Base-by-base conservation (phyloP, 345 rosid genomes). In the Lumnitzera racemosa region DNA sequence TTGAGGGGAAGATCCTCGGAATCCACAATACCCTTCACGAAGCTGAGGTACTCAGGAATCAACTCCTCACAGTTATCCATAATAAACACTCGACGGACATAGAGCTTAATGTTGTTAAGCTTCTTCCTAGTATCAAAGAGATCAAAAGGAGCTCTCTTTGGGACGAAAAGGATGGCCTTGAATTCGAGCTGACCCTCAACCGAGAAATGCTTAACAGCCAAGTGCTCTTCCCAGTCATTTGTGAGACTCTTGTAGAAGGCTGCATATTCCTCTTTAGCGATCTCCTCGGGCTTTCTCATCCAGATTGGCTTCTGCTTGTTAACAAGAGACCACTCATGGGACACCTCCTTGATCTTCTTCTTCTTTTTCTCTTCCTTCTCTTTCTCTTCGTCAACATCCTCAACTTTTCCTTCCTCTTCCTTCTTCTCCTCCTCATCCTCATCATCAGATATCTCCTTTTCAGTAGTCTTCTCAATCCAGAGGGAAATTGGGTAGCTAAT, bases 181-280 rank as follows among this genome's bases (percentile, higher is more conserved):
- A 66, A 66, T 48, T 66, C 70, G 5, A 66, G 70, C 58, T 66
- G 70, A 6, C 70, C 70, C 64, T 66, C 70, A 52, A 66, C 70
- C 4, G 70, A 66, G 54, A 66, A 66, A 50, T 66, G 70, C 70
- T 66, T 66, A 17, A 66, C 70, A 52, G 63, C 63, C 24, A 66
- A 56, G 53, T 66, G 70, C 63, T 66, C 70, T 47, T 66, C 70
- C 70, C 70, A 66, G 53, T 66, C 70, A 46, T 66, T 66, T 15
- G 64, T 66, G 3, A 66, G 62, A 52, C 70, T 66, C 54, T 66
- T 66, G 53, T 65, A 65, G 53, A 65, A 65, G 1, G 69, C 61
- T 12, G 62, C 62, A 57, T 65, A 65, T 57, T 65, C 69, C 31
- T 65, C 69, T 56, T 65, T 65, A 46, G 62, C 57, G 69, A 65